phyloP scores from a whole-genome alignment of 2,329 filamentous ascomycete genomes.

The Xylariaceae sp. region DNA sequence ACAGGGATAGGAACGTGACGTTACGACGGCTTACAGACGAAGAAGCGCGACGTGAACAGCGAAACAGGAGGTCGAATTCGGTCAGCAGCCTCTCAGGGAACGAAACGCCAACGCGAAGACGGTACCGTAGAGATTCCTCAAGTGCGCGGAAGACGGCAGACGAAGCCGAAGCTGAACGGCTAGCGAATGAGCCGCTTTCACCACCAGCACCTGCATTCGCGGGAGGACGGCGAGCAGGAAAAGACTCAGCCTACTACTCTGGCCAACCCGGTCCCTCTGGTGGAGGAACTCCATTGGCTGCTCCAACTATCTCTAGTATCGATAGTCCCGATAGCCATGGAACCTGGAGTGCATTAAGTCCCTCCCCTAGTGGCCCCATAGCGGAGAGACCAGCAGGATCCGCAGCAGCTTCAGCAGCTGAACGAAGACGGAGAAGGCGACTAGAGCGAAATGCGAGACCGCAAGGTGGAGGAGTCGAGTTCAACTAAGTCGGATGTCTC shows the following conservation, averaged over 20 bases:
- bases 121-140: slow-evolving; percentile 53
- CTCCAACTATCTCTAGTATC: slow-evolving; percentile 45
- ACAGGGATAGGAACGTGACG: slow-evolving; percentile 58
- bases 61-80: slow-evolving; percentile 45
- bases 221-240: slow-evolving; percentile 44
- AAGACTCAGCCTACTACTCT: slow-evolving; percentile 61
- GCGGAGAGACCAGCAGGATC: slow-evolving; percentile 33
- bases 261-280: slow-evolving; percentile 45
- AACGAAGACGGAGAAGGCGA: slow-evolving; percentile 53
- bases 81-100: slow-evolving; percentile 54
- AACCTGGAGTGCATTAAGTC: slow-evolving; percentile 52
- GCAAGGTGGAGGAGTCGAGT: slow-evolving; percentile 28
- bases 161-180: slow-evolving; percentile 41
- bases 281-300: slow-evolving; percentile 34
- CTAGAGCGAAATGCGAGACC: slow-evolving; percentile 45
- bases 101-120: slow-evolving; percentile 45
- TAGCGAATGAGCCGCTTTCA: slow-evolving; percentile 40
- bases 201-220: slow-evolving; percentile 57
- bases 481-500: slow-evolving; percentile 5
- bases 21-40: slow-evolving; percentile 58
- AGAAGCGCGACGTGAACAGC: slow-evolving; percentile 45
- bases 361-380: slow-evolving; percentile 40
- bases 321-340: slow-evolving; percentile 45
- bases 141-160: slow-evolving; percentile 44
- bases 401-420: slow-evolving; percentile 41